Base-by-base conservation (phyloP, 2,329 filamentous ascomycete genomes). In the Lasiodiplodia theobromae region DNA sequence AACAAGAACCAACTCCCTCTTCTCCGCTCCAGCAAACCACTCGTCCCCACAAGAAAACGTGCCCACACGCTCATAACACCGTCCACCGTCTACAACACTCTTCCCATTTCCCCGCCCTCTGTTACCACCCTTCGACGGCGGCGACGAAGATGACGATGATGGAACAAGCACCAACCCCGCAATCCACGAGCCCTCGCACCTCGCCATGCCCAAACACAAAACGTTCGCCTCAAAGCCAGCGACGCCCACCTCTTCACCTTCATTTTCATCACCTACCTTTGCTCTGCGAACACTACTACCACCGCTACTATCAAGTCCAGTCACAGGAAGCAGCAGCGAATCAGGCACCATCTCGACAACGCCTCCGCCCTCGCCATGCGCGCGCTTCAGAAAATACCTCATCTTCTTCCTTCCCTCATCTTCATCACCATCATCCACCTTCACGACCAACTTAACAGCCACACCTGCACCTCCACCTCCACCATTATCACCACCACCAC, bases 271-370 rank as follows among this genome's bases (percentile, higher is more conserved):
- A 21, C 66, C 67, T 14, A 66, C 54, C 2, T 67, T 56, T 28
- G 76, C 77, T 64, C 76, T 71, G 53, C 73, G 74, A 8, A 75
- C 72, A 1, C 72, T 74, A 25, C 57, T 23, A 10, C 18, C 16
- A 11, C 12, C 54, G n/a, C 16, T 16, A 16, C 2, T 31, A 25
- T 37, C 8, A 2, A 1, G 16, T 16, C 10, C 18, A 23, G 54
- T 51, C 16, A 62, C 47, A 3, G 47, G 66, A 21, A 73, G 62
- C 2, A 79, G 74, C 18, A 74, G 66, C 51, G 73, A 75, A 56
- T 79, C 77, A n/a, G 74, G 74, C 18, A 70, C 70, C 5, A 78
- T 70, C 4, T 67, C 69, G 11, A 77, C 76, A 2, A 70, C 69
- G 54, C 71, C 75, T 2, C 72, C 75, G 2, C 75, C 74, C 12